Evolutionary conservation across 148 eudicot species (phyloP), one percentile per base, ranked within the genome.

Genomic region (Fagopyrum tataricum): DNA sequence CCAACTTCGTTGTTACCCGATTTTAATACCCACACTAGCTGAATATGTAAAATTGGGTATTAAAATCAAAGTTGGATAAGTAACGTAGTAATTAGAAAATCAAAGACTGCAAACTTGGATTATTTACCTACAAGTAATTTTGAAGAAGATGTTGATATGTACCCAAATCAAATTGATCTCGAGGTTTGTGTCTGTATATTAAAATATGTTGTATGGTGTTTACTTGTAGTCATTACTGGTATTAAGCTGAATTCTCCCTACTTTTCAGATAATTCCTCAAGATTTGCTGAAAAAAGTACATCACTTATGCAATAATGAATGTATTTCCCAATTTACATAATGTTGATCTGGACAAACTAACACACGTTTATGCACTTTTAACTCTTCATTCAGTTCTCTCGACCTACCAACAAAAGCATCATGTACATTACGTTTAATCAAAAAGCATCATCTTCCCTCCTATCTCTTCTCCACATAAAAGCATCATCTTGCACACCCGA

Each of bases 271-370:
- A 73, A 87, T 95, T 79, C 84, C 98, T 72, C 98, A 95, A 80
- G 97, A 95, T 72, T 21, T 91, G 84, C 89, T 95, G 48, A 95
- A 88, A 84, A 95, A 95, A n/a, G 83, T 95, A 95, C 83, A 41
- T 91, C 59, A 95, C 98, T 13, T 90, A 83, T 82, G 93, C 97
- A 72, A 95, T 91, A 84, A 78, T 91, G 81, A 91, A 95, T 77
- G 89, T 95, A n/a, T 88, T 90, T 77, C 98, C 98, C 26, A 87
- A 86, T 77, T 78, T 90, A 81, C 96, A 95, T 73, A 96, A 95
- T 80, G 97, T 90, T 70, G 98, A 95, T 79, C 66, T 85, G 74
- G 88, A 95, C 76, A 95, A 95, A 85, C 93, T 95, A 47, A 81
- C 86, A 7, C 89, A 83, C 73, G 98, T 95, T 53, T 95, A 95